phyloP scores from a whole-genome alignment of 192 early-diverging fungal species.

The Coemansia sp. region DNA sequence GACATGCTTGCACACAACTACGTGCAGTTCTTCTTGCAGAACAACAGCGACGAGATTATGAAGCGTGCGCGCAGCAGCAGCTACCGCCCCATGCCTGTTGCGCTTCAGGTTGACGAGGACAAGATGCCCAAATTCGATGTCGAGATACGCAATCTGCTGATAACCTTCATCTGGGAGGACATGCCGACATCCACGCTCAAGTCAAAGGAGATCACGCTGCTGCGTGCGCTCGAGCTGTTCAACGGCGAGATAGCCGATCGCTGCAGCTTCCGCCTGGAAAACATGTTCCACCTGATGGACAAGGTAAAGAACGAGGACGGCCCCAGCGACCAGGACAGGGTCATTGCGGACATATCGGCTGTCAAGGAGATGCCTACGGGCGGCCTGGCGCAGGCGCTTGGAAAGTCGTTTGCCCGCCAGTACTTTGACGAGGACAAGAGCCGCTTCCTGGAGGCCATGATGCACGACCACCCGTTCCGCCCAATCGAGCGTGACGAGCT shows the following conservation, averaged over 20 bases:
- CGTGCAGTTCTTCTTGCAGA: slow-evolving; percentile 26
- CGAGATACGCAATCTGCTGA: slow-evolving; percentile 22
- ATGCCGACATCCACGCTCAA: slow-evolving; percentile 23
- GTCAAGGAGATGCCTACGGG: slow-evolving; percentile 15
- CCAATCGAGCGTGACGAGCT: slow-evolving; percentile 41
- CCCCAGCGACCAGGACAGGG: slow-evolving; percentile 1
- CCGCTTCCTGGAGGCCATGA: slow-evolving; percentile 39
- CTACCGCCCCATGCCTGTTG: slow-evolving; percentile 41
- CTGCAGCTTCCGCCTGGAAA: slow-evolving; percentile 23
- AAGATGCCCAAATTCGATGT: slow-evolving; percentile 29
- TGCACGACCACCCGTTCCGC: slow-evolving; percentile 51
- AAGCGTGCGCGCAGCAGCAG: slow-evolving; percentile 22
- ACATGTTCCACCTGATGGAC: slow-evolving; percentile 23
- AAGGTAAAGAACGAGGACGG: slow-evolving; percentile 23
- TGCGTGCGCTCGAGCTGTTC: slow-evolving; percentile 43
- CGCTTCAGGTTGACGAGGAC: slow-evolving; percentile 26
- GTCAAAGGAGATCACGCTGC: slow-evolving; percentile 36
- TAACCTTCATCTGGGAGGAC: slow-evolving; percentile 42
- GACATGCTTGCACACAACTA: slow-evolving; percentile 28
- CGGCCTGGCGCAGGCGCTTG: slow-evolving; percentile 24
- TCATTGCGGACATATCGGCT: slow-evolving; percentile 1
- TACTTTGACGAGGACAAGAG: slow-evolving; percentile 25
- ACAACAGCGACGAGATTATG: slow-evolving; percentile 26
- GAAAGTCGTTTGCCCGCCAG: slow-evolving; percentile 40
- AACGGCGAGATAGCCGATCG: slow-evolving; percentile 34